phyloP scores from a whole-genome alignment of 73 alveolate species.

The Symbiodinium pilosum region DNA sequence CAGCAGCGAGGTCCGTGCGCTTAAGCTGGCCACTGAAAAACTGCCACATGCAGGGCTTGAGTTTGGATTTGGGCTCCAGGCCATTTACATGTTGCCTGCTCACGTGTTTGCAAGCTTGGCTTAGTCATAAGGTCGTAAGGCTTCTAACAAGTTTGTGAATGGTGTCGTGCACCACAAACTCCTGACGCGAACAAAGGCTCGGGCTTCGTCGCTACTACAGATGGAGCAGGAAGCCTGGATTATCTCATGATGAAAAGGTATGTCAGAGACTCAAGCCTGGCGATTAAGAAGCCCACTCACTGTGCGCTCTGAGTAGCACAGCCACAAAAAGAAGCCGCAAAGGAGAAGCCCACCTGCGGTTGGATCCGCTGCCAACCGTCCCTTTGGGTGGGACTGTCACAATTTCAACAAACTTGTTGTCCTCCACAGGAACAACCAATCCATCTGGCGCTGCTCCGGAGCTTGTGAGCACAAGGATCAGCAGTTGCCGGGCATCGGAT shows the following conservation, averaged over 20 bases:
- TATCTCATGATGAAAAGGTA: too few species aligned
- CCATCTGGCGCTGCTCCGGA: constrained; percentile 84
- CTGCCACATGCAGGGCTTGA: neutral
- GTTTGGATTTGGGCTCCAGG: neutral
- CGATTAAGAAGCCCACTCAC: neutral
- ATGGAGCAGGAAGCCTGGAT: too few species aligned
- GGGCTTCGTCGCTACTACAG: too few species aligned
- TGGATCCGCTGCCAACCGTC: constrained; percentile 51
- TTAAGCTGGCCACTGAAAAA: neutral
- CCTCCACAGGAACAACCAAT: constrained; percentile 63
- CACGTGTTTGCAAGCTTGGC: too few species aligned
- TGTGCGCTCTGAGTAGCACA: neutral
- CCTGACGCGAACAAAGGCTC: too few species aligned
- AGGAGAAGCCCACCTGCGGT: neutral
- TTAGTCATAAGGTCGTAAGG: too few species aligned
- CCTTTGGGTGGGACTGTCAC: constrained; percentile 88
- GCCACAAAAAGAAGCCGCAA: neutral
- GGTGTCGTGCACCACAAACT: too few species aligned
- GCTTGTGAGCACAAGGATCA: constrained; percentile 50
- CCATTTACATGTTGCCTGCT: neutral
- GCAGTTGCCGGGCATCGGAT: constrained; percentile 26
- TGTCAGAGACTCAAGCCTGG: neutral
- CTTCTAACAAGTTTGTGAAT: too few species aligned
- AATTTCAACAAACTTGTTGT: constrained; percentile 19
- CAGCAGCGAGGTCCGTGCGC: neutral